Evolutionary conservation across 805 yeast genomes (phyloP), one percentile per base, ranked within the genome.

Genomic region (Candida easanensis): DNA sequence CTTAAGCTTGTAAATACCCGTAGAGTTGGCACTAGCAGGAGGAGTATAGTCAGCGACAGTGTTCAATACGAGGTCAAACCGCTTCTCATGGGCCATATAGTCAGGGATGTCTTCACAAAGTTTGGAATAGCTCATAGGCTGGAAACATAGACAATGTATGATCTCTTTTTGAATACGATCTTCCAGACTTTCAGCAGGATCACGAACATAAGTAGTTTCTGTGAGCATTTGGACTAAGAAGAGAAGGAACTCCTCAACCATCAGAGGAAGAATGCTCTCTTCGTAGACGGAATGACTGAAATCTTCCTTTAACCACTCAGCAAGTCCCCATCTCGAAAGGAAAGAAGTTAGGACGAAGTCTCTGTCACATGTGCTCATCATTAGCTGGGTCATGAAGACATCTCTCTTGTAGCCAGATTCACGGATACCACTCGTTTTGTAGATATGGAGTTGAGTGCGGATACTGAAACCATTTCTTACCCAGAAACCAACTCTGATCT

Each of bases 391-490:
- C 56, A 87, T 67, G 57, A 76, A 85, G 17, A 91, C 60, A 54
- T 93, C 98, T 52, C 95, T 74, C 53, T 80, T 70, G 57, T 74
- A 90, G 0, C 97, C 95, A 47, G 79, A 78, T 50, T 90, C 97
- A 42, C 97, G 70, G 38, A 90, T 71, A 4, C 88, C 85, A 11
- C 89, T 76, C 45, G 79, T 82, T 31, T 84, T 76, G 60, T 91
- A 91, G 44, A 89, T 80, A 52, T 81, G 84, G 50, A 85, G 72
- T 58, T 91, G 98, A 20, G 82, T 80, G 32, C 84, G 73, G 5
- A 88, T 80, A 32, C 90, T 83, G 45, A 79, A 75, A 0, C 99
- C 99, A 63, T 91, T 91, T 56, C 98, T 76, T 0, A 91, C 97
- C 98, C 98, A 91, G 44, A 84, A 76, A 0, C 97, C 97, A 0